These are phyloP conservation scores for Mortierella hygrophila DNA, from an alignment of 192 early-diverging fungal species.

Conservation along the genomic window DNA sequence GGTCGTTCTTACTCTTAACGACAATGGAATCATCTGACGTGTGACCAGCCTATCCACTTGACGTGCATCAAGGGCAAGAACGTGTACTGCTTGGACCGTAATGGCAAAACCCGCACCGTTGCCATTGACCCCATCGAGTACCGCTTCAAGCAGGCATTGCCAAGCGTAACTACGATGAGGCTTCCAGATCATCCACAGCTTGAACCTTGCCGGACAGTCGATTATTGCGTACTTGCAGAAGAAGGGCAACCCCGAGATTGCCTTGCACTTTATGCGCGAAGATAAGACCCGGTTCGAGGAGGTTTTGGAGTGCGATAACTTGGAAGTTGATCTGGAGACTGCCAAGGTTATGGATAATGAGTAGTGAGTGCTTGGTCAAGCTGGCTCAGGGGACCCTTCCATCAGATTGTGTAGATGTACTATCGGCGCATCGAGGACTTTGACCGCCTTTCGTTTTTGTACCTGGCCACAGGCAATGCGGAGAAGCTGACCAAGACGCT, in stretches of 20 bases:
- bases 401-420: constrained; percentile 88
- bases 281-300: constrained; percentile 96
- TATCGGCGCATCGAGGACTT: constrained; percentile 94
- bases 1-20: constrained; percentile 61
- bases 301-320: constrained; percentile 96
- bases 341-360: constrained; percentile 91
- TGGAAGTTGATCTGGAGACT: constrained; percentile 95
- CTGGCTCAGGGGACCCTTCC: constrained; percentile 88
- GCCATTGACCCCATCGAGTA: constrained; percentile 99
- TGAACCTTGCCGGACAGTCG: constrained; percentile 96
- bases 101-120: constrained; percentile 88
- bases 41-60: constrained; percentile 96
- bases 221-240: constrained; percentile 99
- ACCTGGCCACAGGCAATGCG: constrained; percentile 90
- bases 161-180: constrained; percentile 94
- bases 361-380: constrained; percentile 93
- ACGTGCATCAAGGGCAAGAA: constrained; percentile 89
- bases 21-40: constrained; percentile 97
- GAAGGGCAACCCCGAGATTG: constrained; percentile 99
- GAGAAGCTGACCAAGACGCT: constrained; percentile 96
- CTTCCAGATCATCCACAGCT: constrained; percentile 94
- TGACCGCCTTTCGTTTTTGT: constrained; percentile 95
- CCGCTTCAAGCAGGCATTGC: constrained; percentile 96
- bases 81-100: constrained; percentile 90
- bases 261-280: constrained; percentile 98